These are phyloP conservation scores for Diddensiella santjacobensis DNA, from an alignment of 805 yeast genomes.

Conservation along the genomic window DNA sequence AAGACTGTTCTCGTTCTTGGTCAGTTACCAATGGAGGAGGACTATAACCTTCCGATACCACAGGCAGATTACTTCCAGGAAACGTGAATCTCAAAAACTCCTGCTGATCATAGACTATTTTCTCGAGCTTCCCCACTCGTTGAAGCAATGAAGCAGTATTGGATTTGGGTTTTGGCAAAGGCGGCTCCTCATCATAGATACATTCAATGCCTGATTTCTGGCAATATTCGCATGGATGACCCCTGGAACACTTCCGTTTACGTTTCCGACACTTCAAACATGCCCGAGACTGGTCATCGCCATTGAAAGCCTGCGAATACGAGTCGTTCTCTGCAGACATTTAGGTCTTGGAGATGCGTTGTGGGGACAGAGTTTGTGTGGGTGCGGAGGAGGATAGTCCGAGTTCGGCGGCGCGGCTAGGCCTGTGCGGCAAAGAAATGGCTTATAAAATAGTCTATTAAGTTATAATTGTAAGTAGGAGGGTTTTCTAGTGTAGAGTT, in stretches of 20 bases:
- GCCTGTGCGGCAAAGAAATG: no score
- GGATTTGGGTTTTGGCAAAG: constrained; percentile 7
- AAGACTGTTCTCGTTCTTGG: no score
- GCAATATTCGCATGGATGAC: constrained; percentile 16
- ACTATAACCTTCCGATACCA: not conserved
- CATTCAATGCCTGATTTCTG: constrained; percentile 2
- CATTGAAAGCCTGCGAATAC: not conserved
- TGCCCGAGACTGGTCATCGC: constrained; percentile 1
- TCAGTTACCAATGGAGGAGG: not conserved
- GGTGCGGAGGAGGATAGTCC: no score
- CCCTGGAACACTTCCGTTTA: constrained; percentile 19
- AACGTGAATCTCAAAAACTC: not conserved
- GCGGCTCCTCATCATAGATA: not conserved
- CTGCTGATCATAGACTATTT: not conserved
- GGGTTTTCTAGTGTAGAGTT: not conserved
- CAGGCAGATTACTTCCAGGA: not conserved
- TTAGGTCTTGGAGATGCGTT: no score
- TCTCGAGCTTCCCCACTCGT: not conserved
- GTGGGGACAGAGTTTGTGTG: no score
- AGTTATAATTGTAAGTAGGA: no score
- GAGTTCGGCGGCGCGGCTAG: no score
- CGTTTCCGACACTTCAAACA: constrained; percentile 15
- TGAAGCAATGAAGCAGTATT: constrained; percentile 7
- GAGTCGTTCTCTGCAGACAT: not conserved
- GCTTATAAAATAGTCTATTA: no score